Evolutionary conservation across 345 rosid species (phyloP), one percentile per base, ranked within the genome.

Genomic region (Sonneratia alba): DNA sequence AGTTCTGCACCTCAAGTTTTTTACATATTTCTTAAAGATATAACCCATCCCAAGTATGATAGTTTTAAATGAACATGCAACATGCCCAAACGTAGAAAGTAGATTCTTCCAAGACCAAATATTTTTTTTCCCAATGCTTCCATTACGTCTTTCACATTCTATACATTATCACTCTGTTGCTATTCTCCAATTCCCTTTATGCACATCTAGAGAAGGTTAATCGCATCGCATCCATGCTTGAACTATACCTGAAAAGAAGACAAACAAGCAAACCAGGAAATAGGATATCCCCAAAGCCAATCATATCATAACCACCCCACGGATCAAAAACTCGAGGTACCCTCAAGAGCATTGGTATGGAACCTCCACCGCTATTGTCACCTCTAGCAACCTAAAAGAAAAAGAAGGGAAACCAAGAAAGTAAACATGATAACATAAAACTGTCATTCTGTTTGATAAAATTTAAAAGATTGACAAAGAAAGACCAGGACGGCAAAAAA

Each of bases 251-350:
- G 75, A 55, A 80, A 63, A 90, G 77, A 83, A 96, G 93, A 71
- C 87, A 86, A 74, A 92, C 78, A 40, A 96, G 94, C 89, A 96
- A 81, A 78, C 98, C 99, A 69, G 98, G 97, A 77, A 96, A 89
- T 68, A 92, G 97, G 79, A 92, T 89, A 79, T 96, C 99, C 27
- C 99, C 99, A 74, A 96, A 96, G 72, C 99, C 99, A 75, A 96
- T 87, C 98, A 96, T 92, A 80, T 92, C 86, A 84, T 96, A 86
- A 75, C 99, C 97, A 77, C 97, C 97, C 97, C 96, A 96, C 2
- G 97, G 97, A 76, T 96, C 93, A 74, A 76, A 66, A 71, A 87
- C 37, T 72, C 98, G 86, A 79, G 99, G 98, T 63, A 92, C 76
- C 80, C 91, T 89, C 76, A 92, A 82, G 72, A 96, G 89, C 98